Percentiles rank a stretch among this genome's conserved stretches.
These are phyloP conservation scores for Fusarium chlamydosporum DNA, from an alignment of 2,329 filamentous ascomycete genomes.

Conservation along the genomic window DNA sequence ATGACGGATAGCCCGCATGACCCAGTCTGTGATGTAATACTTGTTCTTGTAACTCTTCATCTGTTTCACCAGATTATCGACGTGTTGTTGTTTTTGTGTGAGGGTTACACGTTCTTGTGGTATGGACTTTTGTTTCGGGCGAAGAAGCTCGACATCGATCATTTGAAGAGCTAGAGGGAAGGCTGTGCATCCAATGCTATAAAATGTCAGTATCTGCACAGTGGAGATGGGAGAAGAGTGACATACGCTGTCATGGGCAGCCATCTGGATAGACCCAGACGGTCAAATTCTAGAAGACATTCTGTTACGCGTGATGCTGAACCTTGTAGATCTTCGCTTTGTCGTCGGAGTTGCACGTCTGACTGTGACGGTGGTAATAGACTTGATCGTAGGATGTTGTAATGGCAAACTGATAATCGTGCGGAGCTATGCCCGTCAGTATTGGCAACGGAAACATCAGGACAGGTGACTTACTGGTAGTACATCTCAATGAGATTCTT, in stretches of 20 bases:
- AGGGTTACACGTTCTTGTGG: slow-evolving; percentile 5
- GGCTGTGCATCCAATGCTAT: slow-evolving; percentile 44
- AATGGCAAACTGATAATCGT: slow-evolving; percentile 41
- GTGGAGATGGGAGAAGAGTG: rapidly evolving
- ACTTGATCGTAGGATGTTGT: slow-evolving; percentile 44
- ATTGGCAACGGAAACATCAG: rapidly evolving
- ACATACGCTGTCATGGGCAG: slow-evolving; percentile 49
- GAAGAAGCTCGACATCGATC: slow-evolving; percentile 45
- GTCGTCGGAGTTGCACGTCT: slow-evolving; percentile 20
- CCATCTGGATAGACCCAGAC: slow-evolving; percentile 39
- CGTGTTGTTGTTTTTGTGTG: slow-evolving; percentile 40
- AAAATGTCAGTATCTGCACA: not conserved
- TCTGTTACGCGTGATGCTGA: slow-evolving; percentile 43
- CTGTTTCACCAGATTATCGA: slow-evolving; percentile 40
- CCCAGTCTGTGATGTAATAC: slow-evolving; percentile 49
- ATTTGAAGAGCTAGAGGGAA: slow-evolving; percentile 46
- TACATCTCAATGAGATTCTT: slow-evolving; percentile 50
- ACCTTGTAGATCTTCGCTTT: slow-evolving; percentile 47
- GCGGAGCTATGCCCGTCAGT: slow-evolving; percentile 31
- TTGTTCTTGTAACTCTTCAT: slow-evolving; percentile 45
- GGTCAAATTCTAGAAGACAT: slow-evolving; percentile 42
- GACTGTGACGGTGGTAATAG: slow-evolving; percentile 25
- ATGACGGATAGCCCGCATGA: slow-evolving; percentile 41
- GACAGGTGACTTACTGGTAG: slow-evolving; percentile 37
- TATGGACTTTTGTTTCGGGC: slow-evolving; percentile 14